These are phyloP conservation scores for Aphanomyces euteiches DNA, from an alignment of 352 stramenopile species.

Conservation along the genomic window DNA sequence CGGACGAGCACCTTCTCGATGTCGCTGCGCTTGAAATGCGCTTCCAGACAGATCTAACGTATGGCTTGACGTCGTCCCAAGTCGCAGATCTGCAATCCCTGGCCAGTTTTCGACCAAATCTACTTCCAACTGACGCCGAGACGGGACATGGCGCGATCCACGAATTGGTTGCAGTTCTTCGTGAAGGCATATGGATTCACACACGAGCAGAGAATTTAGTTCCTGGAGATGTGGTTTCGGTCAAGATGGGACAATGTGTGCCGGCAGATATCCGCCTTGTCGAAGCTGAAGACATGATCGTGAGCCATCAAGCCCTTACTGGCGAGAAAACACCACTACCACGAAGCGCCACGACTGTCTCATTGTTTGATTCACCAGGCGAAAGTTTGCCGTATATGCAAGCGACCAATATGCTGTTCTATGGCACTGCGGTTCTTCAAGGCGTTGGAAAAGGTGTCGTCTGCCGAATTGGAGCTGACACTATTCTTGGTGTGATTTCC, in stretches of 20 bases:
- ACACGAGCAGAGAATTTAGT: constrained; percentile 54
- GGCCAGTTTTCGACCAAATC: constrained; percentile 31
- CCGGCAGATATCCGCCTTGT: constrained; percentile 50
- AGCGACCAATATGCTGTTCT: constrained; percentile 51
- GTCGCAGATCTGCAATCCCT: constrained; percentile 5
- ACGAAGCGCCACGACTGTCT: constrained; percentile 37
- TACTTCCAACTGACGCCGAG: constrained; percentile 47
- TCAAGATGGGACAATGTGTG: constrained; percentile 51
- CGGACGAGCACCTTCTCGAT: constrained; percentile 19
- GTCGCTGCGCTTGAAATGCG: constrained; percentile 17
- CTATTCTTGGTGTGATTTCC: constrained; percentile 44
- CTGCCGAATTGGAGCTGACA: constrained; percentile 46
- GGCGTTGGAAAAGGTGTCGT: constrained; percentile 51
- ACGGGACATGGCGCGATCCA: constrained; percentile 50
- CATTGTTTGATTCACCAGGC: constrained; percentile 46
- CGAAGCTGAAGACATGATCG: constrained; percentile 47
- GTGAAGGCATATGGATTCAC: constrained; percentile 53
- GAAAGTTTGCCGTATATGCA: constrained; percentile 46
- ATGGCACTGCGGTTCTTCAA: constrained; percentile 43
- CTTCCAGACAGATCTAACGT: constrained; percentile 6
- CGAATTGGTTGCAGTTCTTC: constrained; percentile 52
- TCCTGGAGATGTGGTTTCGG: constrained; percentile 44
- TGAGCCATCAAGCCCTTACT: constrained; percentile 43
- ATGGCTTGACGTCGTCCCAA: constrained; percentile 6
- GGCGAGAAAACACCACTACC: constrained; percentile 27